Conservation (phyloP, 306 rosid species). For the Prunus padus region DNA sequence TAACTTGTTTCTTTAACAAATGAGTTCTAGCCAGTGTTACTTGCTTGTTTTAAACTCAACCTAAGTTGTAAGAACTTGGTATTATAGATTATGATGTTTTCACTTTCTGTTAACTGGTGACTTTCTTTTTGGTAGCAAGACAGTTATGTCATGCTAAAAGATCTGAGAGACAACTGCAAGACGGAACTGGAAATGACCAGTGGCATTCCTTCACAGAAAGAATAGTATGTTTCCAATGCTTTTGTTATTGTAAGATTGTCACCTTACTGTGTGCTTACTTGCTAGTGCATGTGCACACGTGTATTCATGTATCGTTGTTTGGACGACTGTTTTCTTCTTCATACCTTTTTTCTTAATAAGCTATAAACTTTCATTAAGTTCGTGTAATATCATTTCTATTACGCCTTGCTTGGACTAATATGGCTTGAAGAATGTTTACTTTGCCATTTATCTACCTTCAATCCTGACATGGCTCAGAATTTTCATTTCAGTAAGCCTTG, state of each 20-base stretch:
- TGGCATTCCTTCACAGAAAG: conserved; percentile 42
- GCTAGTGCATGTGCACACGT: conserved; percentile 6
- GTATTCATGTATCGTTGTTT: conserved; percentile 13
- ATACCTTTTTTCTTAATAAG: conserved; percentile 6
- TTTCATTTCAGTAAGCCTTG: conserved; percentile 3
- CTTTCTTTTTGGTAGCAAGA: conserved; percentile 49
- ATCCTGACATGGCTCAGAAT: neutral
- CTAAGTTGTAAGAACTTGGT: neutral
- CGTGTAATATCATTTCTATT: conserved; percentile 1
- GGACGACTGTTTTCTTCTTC: neutral
- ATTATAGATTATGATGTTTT: neutral
- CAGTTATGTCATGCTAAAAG: conserved; percentile 48
- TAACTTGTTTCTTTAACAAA: neutral
- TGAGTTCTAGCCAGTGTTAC: neutral
- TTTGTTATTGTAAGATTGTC: conserved; percentile 37
- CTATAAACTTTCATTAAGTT: neutral
- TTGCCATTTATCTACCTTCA: neutral
- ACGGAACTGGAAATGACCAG: conserved; percentile 52
- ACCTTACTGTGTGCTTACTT: conserved; percentile 12
- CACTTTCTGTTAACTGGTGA: neutral
- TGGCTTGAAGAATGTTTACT: neutral
- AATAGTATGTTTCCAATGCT: conserved; percentile 28
- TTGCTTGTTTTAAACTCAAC: neutral
- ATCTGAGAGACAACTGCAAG: conserved; percentile 82
- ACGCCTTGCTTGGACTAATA: neutral